phyloP scores from a whole-genome alignment of 2,329 filamentous ascomycete genomes.

The Thielaviopsis ethacetica region DNA sequence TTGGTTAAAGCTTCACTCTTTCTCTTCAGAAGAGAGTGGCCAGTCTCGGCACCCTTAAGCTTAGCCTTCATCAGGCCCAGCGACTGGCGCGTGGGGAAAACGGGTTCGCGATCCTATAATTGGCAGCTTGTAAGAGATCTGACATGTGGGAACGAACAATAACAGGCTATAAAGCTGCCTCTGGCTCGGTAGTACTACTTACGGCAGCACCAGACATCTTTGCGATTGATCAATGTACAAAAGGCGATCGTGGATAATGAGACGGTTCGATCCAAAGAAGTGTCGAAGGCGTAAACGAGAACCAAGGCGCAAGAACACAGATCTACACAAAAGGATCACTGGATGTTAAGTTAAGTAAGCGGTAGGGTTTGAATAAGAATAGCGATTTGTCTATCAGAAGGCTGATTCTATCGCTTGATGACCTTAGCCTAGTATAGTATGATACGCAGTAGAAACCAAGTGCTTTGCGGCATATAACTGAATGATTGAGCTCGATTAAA shows the following conservation, averaged over 20 bases:
- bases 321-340: not conserved
- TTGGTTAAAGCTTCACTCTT: slow-evolving; percentile 98
- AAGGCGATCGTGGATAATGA: not conserved
- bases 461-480: too few species aligned
- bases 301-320: not conserved
- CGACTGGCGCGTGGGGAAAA: slow-evolving; percentile 96
- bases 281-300: not conserved
- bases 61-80: slow-evolving; percentile 95
- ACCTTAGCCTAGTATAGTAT: too few species aligned
- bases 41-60: slow-evolving; percentile 81
- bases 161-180: not conserved
- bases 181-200: slow-evolving; percentile 15
- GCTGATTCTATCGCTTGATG: not conserved
- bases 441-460: too few species aligned
- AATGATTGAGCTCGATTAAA: too few species aligned
- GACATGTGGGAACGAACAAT: not conserved
- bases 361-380: not conserved
- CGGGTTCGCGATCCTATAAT: slow-evolving; percentile 74
- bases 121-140: not conserved
- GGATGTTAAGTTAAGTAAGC: not conserved
- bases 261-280: not conserved
- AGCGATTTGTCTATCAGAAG: not conserved
- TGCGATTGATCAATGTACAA: not conserved
- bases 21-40: slow-evolving; percentile 87
- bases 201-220: slow-evolving; percentile 26